Evolutionary conservation across 2,329 filamentous ascomycete genomes (phyloP).

Genomic region (Sporothrix brunneoviolacea): DNA sequence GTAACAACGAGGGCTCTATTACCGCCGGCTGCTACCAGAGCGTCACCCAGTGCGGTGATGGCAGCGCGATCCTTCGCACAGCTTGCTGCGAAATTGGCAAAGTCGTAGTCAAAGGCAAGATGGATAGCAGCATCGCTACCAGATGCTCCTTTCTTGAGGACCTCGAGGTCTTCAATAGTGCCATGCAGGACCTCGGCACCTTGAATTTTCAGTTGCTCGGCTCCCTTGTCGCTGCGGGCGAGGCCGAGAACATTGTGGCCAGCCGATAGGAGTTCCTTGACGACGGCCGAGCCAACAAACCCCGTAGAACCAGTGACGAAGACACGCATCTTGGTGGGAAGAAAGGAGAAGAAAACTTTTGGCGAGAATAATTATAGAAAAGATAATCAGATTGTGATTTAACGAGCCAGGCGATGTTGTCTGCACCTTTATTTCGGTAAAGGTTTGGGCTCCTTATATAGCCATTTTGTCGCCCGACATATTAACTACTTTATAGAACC

Average conservation of each 20-base stretch:
- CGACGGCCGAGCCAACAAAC: conserved; percentile 34
- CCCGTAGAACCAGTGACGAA: conserved; percentile 39
- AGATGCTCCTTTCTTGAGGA: conserved; percentile 27
- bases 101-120: conserved; percentile 36
- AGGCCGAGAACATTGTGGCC: conserved; percentile 37
- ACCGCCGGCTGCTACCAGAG: conserved; percentile 18
- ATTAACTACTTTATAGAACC: too few species aligned
- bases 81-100: conserved; percentile 26
- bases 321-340: conserved; percentile 28
- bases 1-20: conserved; percentile 31
- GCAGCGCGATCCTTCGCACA: conserved; percentile 28
- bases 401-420: too few species aligned
- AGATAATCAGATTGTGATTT: too few species aligned
- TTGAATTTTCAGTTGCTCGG: conserved; percentile 23
- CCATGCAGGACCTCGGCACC: conserved; percentile 30
- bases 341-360: too few species aligned
- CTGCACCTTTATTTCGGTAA: too few species aligned
- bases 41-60: conserved; percentile 30
- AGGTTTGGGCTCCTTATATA: too few species aligned
- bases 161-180: conserved; percentile 28
- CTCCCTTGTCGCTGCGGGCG: conserved; percentile 29
- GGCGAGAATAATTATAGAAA: too few species aligned
- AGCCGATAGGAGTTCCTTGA: conserved; percentile 30
- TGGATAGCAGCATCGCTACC: conserved; percentile 33
- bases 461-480: too few species aligned